Conservation (phyloP, 129 eudicot genomes). For the Deinandra increscens region DNA sequence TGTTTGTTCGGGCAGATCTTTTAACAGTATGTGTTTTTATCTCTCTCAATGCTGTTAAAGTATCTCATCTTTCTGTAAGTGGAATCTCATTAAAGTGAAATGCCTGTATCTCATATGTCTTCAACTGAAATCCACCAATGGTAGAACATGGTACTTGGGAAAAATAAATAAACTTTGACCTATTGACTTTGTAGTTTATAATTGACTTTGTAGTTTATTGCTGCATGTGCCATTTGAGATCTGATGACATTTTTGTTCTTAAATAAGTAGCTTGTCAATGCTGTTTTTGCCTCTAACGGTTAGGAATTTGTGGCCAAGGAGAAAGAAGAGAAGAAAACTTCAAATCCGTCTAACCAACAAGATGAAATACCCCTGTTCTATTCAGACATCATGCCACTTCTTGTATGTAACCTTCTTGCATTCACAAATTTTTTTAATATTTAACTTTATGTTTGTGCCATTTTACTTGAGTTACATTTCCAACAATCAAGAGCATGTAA, state of each 20-base stretch:
- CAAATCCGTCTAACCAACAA: slow-evolving; percentile 34
- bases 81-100: slow-evolving; percentile 12
- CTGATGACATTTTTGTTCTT: slow-evolving; percentile 3
- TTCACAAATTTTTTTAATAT: not conserved
- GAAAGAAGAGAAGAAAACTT: slow-evolving; percentile 60
- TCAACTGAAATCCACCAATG: slow-evolving; percentile 5
- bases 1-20: not conserved
- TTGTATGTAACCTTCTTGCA: slow-evolving; percentile 45
- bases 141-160: not conserved
- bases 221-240: slow-evolving; percentile 4
- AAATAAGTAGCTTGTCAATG: not conserved
- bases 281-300: slow-evolving; percentile 18
- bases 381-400: slow-evolving; percentile 90
- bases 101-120: not conserved
- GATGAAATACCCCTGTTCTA: slow-evolving; percentile 81
- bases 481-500: not conserved
- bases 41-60: not conserved
- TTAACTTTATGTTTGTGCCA: slow-evolving; percentile 6
- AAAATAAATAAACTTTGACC: slow-evolving; percentile 8
- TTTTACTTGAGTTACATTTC: not conserved
- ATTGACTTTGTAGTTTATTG: not conserved
- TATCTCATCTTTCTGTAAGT: not conserved
- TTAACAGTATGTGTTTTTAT: not conserved
- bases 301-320: slow-evolving; percentile 78
- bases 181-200: not conserved